phyloP scores from a whole-genome alignment of 805 yeast genomes.

The Komagataella populi region DNA sequence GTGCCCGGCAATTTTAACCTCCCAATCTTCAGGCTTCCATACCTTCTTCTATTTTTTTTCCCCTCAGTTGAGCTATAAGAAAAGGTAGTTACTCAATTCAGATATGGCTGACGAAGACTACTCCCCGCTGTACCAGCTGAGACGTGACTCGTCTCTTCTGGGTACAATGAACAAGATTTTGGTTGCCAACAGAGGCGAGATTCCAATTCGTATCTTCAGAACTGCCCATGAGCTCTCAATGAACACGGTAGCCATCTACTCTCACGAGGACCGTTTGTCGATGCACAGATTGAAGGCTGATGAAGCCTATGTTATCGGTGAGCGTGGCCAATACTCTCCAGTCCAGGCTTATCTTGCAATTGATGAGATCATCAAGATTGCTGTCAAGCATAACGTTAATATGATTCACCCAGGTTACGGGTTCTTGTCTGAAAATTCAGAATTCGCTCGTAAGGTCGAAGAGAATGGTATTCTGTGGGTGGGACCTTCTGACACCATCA shows the following conservation, averaged over 20 bases:
- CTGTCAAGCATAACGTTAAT: constrained; percentile 61
- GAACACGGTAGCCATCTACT: constrained; percentile 94
- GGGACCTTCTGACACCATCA: constrained; percentile 81
- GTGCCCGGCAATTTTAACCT: background rate
- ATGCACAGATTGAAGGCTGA: constrained; percentile 94
- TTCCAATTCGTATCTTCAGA: constrained; percentile 82
- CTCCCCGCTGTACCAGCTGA: constrained; percentile 18
- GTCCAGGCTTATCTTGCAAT: constrained; percentile 93
- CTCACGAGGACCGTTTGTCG: constrained; percentile 88
- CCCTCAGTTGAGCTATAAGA: background rate
- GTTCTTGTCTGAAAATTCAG: constrained; percentile 81
- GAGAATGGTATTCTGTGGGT: constrained; percentile 91
- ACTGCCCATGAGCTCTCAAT: constrained; percentile 95
- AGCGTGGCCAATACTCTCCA: constrained; percentile 80
- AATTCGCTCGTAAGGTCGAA: constrained; percentile 84
- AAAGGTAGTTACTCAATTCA: background rate
- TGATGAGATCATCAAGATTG: constrained; percentile 86
- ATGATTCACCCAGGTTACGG: constrained; percentile 95
- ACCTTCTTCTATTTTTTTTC: background rate
- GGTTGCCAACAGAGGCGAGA: constrained; percentile 80
- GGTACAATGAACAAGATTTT: constrained; percentile 48
- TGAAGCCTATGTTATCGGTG: constrained; percentile 87
- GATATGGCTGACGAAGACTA: constrained; percentile 13
- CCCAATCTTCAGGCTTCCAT: background rate
- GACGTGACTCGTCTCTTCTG: constrained; percentile 29